Evolutionary conservation across 495 filamentous ascomycete genomes (phyloP), one percentile per base, ranked within the genome.

Genomic region (Neurospora sp.): DNA sequence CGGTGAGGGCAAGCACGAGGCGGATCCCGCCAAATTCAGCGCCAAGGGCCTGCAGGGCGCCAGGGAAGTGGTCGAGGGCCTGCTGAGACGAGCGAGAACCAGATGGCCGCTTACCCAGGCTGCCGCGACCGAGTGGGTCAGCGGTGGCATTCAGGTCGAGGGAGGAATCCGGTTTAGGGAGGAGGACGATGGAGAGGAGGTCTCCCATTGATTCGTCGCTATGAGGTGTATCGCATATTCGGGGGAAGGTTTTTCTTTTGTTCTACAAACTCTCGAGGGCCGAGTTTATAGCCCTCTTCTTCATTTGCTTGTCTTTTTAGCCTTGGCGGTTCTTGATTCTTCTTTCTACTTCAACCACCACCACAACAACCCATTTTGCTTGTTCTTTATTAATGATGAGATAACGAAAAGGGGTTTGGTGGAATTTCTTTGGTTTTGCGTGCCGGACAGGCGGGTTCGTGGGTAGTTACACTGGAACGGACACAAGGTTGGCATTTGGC

Each of bases 11-110:
- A 80, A 85, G 65, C 84, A 87, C 73, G 85, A 87, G 69, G 82
- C 84, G 10, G 81, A 86, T 70, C 73, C 79, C 40, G 77, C 79
- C 20, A 80, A 82, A 69, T 87, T 89, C 69, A 79, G 90, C 73
- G 89, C 88, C 6, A 82, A 80, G 44, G 90, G 86, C 22, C 84
- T 95, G 38, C 86, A 88, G 41, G 93, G 93, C 3, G 95, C 92
- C 2, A 90, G 91, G 78, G 85, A 88, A 68, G 90, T 91, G 37
- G 94, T 97, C 4, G 94, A 97, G 74, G 92, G 88, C 0, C 82
- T 98, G 22, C 78, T 99, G 65, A 94, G 92, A 79, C 88, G 96
- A 71, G 91, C 91, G 16, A 87, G 90, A 37, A 91, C 88, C 70
- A 84, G 96, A 48, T 94, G 91, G 87, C 83, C 83, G 31, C 79